These are phyloP conservation scores for Apiospora saccharicola DNA, from an alignment of 2,329 filamentous ascomycete genomes.

Conservation along the genomic window DNA sequence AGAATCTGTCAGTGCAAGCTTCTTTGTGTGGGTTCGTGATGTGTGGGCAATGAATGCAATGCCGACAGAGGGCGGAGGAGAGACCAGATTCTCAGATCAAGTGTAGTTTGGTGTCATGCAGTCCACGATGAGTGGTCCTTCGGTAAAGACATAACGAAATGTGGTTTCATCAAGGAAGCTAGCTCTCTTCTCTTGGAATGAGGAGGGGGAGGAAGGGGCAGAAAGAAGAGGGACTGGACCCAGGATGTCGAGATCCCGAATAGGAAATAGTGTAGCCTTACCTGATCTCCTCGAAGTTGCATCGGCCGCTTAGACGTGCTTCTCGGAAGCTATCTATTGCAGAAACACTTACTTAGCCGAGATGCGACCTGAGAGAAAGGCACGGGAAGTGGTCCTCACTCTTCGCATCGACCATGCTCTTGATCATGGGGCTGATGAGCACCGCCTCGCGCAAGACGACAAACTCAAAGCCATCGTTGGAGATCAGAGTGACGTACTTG, in stretches of 20 bases:
- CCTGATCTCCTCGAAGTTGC: constrained; percentile 77
- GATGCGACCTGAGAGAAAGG: constrained; percentile 26
- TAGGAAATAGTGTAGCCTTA: constrained; percentile 50
- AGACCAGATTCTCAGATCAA: constrained; percentile 63
- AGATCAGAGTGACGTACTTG: constrained; percentile 81
- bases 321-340: constrained; percentile 68
- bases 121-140: constrained; percentile 56
- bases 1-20: constrained; percentile 22
- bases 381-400: constrained; percentile 53
- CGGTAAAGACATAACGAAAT: constrained; percentile 54
- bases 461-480: constrained; percentile 79
- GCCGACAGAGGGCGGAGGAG: constrained; percentile 27
- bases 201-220: background rate
- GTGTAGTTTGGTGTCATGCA: constrained; percentile 66
- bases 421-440: constrained; percentile 74
- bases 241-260: constrained; percentile 3
- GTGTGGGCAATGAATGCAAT: constrained; percentile 28
- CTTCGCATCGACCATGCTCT: constrained; percentile 75
- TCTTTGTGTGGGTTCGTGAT: background rate
- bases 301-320: constrained; percentile 65
- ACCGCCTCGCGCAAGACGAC: constrained; percentile 76
- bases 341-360: constrained; percentile 21
- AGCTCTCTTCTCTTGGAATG: background rate
- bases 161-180: constrained; percentile 46
- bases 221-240: constrained; percentile 16